Conservation (phyloP, 2,329 filamentous ascomycete genomes). For the Fusarium denticulatum region DNA sequence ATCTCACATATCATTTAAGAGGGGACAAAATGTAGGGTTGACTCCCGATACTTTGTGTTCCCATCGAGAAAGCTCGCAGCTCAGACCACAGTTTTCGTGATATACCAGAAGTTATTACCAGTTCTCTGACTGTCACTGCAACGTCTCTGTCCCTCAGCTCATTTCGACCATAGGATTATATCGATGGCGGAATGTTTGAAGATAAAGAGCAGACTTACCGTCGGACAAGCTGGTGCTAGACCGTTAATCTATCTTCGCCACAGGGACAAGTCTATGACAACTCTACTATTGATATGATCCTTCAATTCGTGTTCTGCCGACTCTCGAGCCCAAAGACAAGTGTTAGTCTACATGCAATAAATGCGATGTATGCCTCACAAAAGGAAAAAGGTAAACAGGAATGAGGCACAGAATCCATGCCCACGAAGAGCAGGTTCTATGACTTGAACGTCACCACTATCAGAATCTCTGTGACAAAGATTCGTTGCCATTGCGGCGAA, state of each 20-base stretch:
- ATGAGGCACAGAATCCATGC: not conserved
- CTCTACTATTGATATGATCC: not conserved
- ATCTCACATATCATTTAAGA: not conserved
- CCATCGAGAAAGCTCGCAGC: not conserved
- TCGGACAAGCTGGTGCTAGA: not conserved
- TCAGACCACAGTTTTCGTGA: not conserved
- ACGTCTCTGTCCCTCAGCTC: not conserved
- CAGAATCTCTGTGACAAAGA: not conserved
- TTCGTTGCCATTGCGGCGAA: too few relatives aligned
- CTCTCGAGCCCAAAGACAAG: not conserved
- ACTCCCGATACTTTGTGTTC: not conserved
- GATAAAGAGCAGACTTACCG: not conserved
- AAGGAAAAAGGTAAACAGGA: not conserved
- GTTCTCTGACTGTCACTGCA: not conserved
- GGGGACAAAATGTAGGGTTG: not conserved
- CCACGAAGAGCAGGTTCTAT: not conserved
- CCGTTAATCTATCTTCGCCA: not conserved
- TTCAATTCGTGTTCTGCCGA: not conserved
- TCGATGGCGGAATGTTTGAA: not conserved
- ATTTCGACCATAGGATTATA: not conserved
- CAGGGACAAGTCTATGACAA: not conserved
- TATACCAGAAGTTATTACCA: not conserved
- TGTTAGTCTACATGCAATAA: not conserved
- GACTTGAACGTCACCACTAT: too few relatives aligned
- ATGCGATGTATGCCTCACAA: not conserved